Evolutionary conservation across 1,139 yeast species (phyloP).

Genomic region (Yamadazyma pseudoaaseri): DNA sequence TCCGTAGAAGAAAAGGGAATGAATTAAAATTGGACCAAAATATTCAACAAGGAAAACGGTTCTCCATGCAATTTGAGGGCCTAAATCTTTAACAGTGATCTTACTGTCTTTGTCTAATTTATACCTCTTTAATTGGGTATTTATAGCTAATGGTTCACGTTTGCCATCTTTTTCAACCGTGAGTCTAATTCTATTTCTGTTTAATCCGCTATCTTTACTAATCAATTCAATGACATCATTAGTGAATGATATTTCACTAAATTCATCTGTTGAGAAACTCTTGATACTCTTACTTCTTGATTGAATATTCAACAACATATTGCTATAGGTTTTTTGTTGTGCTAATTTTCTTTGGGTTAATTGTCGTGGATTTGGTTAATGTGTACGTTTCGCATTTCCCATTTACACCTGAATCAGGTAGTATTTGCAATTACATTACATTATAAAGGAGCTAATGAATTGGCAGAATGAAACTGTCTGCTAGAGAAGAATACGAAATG

Average conservation of each 20-base stretch:
- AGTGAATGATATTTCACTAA: conserved; percentile 28
- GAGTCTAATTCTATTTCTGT: conserved; percentile 32
- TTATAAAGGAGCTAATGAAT: too few species aligned
- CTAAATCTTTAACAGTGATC: conserved; percentile 72
- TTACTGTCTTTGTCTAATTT: conserved; percentile 27
- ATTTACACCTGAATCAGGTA: too few species aligned
- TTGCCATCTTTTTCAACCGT: conserved; percentile 31
- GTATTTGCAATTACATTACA: too few species aligned
- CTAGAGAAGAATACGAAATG: conserved; percentile 18
- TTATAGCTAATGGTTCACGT: conserved; percentile 32
- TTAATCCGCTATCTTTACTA: conserved; percentile 40
- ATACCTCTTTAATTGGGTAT: conserved; percentile 30
- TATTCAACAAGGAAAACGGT: conserved; percentile 85
- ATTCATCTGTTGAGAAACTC: conserved; percentile 34
- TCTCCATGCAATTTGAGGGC: conserved; percentile 92
- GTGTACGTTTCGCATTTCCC: neutral
- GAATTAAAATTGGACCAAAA: conserved; percentile 82
- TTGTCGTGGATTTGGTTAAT: neutral
- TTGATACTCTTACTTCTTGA: conserved; percentile 53
- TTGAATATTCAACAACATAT: conserved; percentile 28
- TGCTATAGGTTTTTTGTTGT: too few species aligned
- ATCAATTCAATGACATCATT: conserved; percentile 35
- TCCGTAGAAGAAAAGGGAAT: conserved; percentile 59
- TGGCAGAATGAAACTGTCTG: too few species aligned
- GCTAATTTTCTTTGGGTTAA: neutral